Evolutionary conservation across 73 alveolate species (phyloP).

Genomic region (Tetrahymena malaccensis): DNA sequence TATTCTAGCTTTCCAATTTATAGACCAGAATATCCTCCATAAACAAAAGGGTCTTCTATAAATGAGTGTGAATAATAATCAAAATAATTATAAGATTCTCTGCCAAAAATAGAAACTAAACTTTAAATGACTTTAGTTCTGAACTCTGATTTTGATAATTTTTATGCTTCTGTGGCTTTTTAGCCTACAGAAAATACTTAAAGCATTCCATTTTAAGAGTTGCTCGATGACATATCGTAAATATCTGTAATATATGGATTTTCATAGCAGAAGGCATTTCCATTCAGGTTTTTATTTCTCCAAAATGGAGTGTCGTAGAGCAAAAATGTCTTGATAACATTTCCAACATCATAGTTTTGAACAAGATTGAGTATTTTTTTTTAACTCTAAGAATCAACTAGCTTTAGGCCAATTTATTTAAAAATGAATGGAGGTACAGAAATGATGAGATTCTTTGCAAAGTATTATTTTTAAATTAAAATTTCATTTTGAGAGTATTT

Average conservation of each 20-base stretch:
- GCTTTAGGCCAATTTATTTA: background rate
- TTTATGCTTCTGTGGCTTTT: background rate
- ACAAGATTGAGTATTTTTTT: background rate
- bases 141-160: background rate
- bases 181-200: background rate
- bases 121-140: background rate
- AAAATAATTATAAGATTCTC: background rate
- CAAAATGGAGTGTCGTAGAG: background rate
- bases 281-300: background rate
- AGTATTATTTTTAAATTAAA: background rate
- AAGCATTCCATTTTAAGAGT: background rate
- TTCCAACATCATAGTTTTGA: background rate
- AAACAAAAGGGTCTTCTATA: background rate
- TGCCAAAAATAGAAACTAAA: background rate
- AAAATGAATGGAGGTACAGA: background rate
- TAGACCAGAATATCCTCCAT: background rate
- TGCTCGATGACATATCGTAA: background rate
- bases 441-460: background rate
- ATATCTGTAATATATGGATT: background rate
- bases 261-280: background rate
- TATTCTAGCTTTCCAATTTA: background rate
- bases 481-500: background rate
- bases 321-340: background rate
- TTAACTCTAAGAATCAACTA: background rate
- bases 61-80: background rate